Conservation (phyloP, 2,329 filamentous ascomycete species). For the Beauveria pseudobassiana region DNA sequence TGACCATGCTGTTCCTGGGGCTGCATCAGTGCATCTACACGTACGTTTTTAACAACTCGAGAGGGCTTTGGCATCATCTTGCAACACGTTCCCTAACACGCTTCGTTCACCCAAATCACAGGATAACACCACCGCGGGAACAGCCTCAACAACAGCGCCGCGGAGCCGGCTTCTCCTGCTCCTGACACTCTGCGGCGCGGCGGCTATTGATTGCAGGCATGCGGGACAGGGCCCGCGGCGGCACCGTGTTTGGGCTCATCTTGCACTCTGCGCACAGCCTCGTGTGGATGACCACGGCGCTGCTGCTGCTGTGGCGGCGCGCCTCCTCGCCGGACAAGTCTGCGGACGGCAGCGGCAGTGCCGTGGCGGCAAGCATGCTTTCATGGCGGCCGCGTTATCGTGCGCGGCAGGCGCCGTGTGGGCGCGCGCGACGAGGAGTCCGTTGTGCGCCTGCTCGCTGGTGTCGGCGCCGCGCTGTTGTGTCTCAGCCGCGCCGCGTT, state of each 20-base stretch:
- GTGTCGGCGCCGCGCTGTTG: background rate
- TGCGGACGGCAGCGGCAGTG: conserved; percentile 15
- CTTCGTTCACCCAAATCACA: background rate
- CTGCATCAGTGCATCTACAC: background rate
- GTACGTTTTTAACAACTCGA: background rate
- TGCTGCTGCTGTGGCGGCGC: conserved; percentile 23
- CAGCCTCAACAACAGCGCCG: background rate
- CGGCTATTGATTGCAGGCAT: background rate
- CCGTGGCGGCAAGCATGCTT: background rate
- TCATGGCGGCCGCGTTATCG: background rate
- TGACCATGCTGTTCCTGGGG: background rate
- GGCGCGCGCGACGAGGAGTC: background rate
- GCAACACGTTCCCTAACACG: too few species aligned
- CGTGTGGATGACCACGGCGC: conserved; percentile 56
- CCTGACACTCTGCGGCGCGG: background rate
- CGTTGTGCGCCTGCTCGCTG: background rate
- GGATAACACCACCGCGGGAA: background rate
- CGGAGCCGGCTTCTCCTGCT: background rate
- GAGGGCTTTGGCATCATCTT: too few species aligned
- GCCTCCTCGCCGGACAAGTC: background rate
- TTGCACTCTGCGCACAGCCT: conserved; percentile 54
- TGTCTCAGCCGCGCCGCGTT: conserved; percentile 6
- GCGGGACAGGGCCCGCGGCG: background rate
- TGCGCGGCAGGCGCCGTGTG: background rate
- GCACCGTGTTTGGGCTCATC: conserved; percentile 54